These are phyloP conservation scores for Sarocladium strictum DNA, from an alignment of 2,329 filamentous ascomycete species.

Conservation along the genomic window DNA sequence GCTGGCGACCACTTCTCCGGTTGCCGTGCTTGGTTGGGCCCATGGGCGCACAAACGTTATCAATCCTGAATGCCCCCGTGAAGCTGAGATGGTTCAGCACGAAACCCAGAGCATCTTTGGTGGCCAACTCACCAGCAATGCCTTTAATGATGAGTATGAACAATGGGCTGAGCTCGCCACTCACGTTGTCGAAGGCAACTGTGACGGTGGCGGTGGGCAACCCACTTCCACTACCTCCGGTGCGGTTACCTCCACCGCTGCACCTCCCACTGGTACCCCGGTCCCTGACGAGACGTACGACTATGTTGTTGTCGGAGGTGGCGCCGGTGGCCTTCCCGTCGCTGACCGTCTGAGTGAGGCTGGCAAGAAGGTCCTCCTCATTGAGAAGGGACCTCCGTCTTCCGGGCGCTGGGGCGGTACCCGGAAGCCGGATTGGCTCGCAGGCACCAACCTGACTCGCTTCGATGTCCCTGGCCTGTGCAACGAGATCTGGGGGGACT, in stretches of 20 bases:
- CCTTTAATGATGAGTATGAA: conserved; percentile 33
- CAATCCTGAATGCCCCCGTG: conserved; percentile 35
- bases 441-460: conserved; percentile 56
- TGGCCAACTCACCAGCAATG: conserved; percentile 28
- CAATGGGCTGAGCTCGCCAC: conserved; percentile 39
- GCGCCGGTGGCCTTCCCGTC: conserved; percentile 54
- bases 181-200: conserved; percentile 28
- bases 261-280: conserved; percentile 22
- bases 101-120: conserved; percentile 47
- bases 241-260: conserved; percentile 15
- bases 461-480: conserved; percentile 68
- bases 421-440: conserved; percentile 56
- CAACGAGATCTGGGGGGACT: conserved; percentile 63
- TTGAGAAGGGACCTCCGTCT: conserved; percentile 55
- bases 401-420: conserved; percentile 60
- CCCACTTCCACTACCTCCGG: conserved; percentile 19
- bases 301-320: conserved; percentile 59
- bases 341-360: conserved; percentile 53
- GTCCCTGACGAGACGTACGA: conserved; percentile 40
- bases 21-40: conserved; percentile 49
- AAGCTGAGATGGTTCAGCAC: conserved; percentile 45
- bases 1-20: conserved; percentile 36
- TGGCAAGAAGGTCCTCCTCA: conserved; percentile 58
- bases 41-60: conserved; percentile 39
- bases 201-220: conserved; percentile 18